phyloP scores from a whole-genome alignment of 2,329 filamentous ascomycete species.

The Xylariaceae sp. region DNA sequence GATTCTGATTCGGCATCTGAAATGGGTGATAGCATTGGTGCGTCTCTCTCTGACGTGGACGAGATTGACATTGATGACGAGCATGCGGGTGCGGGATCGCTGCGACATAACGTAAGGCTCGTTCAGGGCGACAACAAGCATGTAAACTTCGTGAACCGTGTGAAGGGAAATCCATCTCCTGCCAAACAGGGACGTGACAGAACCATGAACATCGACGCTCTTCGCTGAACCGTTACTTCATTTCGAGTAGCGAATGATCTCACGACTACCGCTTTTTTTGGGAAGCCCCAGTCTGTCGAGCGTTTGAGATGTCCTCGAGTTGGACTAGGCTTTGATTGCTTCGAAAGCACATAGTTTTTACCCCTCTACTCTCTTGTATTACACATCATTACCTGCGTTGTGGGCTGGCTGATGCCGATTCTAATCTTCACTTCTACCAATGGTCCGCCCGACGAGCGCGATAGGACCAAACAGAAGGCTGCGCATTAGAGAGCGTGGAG shows the following conservation, averaged over 20 bases:
- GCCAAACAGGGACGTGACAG: conserved; percentile 30
- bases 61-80: conserved; percentile 61
- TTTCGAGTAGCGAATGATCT: conserved; percentile 7
- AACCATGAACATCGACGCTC: conserved; percentile 11
- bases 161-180: conserved; percentile 38
- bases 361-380: conserved; percentile 25
- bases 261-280: conserved; percentile 8
- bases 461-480: no score
- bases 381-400: conserved; percentile 7
- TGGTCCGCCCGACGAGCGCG: conserved; percentile 1
- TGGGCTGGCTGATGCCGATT: conserved; percentile 11
- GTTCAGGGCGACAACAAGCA: conserved; percentile 54
- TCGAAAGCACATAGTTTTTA: conserved; percentile 5
- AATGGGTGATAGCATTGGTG: conserved; percentile 52
- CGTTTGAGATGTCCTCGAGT: conserved; percentile 11
- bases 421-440: conserved; percentile 12
- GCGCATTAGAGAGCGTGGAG: no score
- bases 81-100: conserved; percentile 40
- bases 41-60: conserved; percentile 57
- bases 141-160: conserved; percentile 51
- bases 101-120: conserved; percentile 46
- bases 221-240: neutral
- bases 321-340: conserved; percentile 18
- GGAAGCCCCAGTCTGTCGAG: neutral
- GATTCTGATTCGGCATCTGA: conserved; percentile 57